Evolutionary conservation across 352 stramenopile genomes (phyloP).

Genomic region (Peronospora belbahrii): DNA sequence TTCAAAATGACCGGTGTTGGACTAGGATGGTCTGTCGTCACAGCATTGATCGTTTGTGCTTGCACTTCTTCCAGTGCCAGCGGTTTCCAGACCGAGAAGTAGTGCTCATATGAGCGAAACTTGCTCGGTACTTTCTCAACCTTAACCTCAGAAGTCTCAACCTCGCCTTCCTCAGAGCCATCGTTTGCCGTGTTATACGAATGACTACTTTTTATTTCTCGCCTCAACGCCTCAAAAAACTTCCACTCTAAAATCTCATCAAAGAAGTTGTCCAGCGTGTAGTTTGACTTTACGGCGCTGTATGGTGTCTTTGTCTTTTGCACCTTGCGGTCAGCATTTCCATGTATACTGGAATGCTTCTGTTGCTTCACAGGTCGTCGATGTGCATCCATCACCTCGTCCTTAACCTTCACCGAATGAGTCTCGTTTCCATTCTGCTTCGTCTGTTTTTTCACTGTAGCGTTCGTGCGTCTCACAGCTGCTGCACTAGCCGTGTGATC

Average conservation of each 20-base stretch:
- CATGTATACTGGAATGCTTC: constrained; percentile 29
- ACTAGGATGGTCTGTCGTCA: constrained; percentile 53
- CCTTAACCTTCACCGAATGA: constrained; percentile 10
- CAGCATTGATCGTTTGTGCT: constrained; percentile 71
- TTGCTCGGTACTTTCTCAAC: constrained; percentile 70
- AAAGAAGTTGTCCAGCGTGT: constrained; percentile 79
- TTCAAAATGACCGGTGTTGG: constrained; percentile 42
- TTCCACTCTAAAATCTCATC: constrained; percentile 80
- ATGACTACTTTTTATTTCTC: constrained; percentile 47
- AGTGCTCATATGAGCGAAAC: constrained; percentile 83
- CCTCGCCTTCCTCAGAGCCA: constrained; percentile 66
- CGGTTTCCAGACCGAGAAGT: constrained; percentile 85
- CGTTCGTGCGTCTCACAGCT: constrained; percentile 15
- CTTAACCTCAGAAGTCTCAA: constrained; percentile 61
- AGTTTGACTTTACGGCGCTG: constrained; percentile 24
- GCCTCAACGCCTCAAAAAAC: constrained; percentile 52
- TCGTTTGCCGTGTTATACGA: constrained; percentile 49
- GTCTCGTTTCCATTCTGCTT: constrained; percentile 6
- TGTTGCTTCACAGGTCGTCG: constrained; percentile 67
- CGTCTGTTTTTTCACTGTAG: constrained; percentile 12
- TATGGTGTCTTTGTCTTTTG: constrained; percentile 10
- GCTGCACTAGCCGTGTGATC: constrained; percentile 8
- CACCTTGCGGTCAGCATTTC: constrained; percentile 18
- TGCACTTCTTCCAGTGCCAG: constrained; percentile 84
- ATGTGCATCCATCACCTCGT: constrained; percentile 40